Conservation (phyloP, 768 basidiomycete species). For the Xerocomellus amylosporus region DNA sequence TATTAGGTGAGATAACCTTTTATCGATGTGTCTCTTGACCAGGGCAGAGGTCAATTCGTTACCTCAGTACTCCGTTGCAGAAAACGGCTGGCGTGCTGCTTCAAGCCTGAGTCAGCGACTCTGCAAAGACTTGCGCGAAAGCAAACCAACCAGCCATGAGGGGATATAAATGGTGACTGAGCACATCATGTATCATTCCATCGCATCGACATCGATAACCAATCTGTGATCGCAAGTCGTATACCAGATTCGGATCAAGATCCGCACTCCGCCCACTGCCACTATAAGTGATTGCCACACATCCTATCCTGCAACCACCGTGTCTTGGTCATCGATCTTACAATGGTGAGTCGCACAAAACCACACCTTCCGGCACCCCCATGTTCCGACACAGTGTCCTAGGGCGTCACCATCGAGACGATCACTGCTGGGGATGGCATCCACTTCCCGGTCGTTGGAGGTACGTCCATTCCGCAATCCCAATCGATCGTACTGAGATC, state of each 20-base stretch:
- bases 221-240: constrained; percentile 16
- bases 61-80: neutral
- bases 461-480: constrained; percentile 41
- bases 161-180: constrained; percentile 8
- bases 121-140: neutral
- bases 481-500: constrained; percentile 25
- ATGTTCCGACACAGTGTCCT: constrained; percentile 3
- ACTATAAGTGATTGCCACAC: constrained; percentile 39
- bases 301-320: constrained; percentile 25
- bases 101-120: neutral
- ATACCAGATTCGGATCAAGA: constrained; percentile 65
- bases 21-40: constrained; percentile 17
- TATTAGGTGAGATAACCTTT: constrained; percentile 25
- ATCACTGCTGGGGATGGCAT: constrained; percentile 59
- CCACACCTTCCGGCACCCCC: neutral
- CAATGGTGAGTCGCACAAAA: constrained; percentile 28
- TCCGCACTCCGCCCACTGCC: constrained; percentile 60
- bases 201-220: constrained; percentile 32
- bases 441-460: constrained; percentile 66
- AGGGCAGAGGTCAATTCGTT: neutral
- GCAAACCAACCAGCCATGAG: neutral
- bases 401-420: constrained; percentile 71
- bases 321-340: constrained; percentile 28
- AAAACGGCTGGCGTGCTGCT: neutral
- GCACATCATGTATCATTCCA: constrained; percentile 14